phyloP scores from a whole-genome alignment of 2,329 filamentous ascomycete species.

The Xylaria sp. region DNA sequence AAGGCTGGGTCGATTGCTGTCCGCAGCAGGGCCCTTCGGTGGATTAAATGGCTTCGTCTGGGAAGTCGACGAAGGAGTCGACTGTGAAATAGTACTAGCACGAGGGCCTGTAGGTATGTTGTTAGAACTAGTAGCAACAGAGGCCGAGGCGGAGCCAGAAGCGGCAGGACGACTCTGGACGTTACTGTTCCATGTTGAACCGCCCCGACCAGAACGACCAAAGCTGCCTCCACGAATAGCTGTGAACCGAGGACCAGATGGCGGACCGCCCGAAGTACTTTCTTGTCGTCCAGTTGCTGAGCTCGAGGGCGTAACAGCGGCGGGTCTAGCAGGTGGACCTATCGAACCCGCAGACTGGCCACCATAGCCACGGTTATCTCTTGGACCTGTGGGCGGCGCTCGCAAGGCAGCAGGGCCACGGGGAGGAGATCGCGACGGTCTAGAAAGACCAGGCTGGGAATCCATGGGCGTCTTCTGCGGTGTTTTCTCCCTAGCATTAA shows the following conservation, averaged over 20 bases:
- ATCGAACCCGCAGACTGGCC: slow-evolving; percentile 26
- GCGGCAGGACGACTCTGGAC: slow-evolving; percentile 29
- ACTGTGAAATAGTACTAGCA: slow-evolving; percentile 28
- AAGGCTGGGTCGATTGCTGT: slow-evolving; percentile 37
- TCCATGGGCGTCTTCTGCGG: slow-evolving; percentile 26
- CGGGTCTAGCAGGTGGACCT: slow-evolving; percentile 33
- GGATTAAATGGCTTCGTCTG: slow-evolving; percentile 50
- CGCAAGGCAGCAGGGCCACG: slow-evolving; percentile 51
- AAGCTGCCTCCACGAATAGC: slow-evolving; percentile 43
- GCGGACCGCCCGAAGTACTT: slow-evolving; percentile 41
- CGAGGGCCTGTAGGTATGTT: slow-evolving; percentile 31
- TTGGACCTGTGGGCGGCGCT: slow-evolving; percentile 45
- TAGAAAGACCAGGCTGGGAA: slow-evolving; percentile 17
- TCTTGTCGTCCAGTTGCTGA: slow-evolving; percentile 27
- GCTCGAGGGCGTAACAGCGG: slow-evolving; percentile 19
- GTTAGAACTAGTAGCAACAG: slow-evolving; percentile 29
- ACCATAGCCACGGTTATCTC: slow-evolving; percentile 35
- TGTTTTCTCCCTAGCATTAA: slow-evolving; percentile 25
- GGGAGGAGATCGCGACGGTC: slow-evolving; percentile 43
- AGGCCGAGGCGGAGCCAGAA: slow-evolving; percentile 35
- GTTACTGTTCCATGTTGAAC: slow-evolving; percentile 36
- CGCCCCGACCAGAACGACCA: slow-evolving; percentile 41
- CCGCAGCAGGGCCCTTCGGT: slow-evolving; percentile 48
- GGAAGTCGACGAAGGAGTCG: slow-evolving; percentile 35
- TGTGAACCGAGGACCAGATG: slow-evolving; percentile 51